Evolutionary conservation across 371 early-diverging fungal species (phyloP).

Genomic region (Saksenaea vasiformis): DNA sequence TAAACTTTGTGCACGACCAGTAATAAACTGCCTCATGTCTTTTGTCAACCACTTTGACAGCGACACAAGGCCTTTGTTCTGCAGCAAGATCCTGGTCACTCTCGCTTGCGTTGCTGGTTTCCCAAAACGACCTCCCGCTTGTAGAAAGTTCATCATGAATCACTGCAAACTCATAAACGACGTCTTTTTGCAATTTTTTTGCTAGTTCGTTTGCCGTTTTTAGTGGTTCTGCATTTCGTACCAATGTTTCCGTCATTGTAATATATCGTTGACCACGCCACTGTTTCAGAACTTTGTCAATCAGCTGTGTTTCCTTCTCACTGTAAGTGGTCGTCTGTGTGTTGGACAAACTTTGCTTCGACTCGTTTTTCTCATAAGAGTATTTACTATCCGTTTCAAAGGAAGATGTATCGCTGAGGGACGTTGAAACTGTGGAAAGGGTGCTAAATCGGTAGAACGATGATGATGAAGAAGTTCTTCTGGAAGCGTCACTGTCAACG

Average conservation of each 20-base stretch:
- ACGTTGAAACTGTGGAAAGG: constrained; percentile 2
- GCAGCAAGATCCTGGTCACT: constrained; percentile 29
- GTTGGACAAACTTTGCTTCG: constrained; percentile 29
- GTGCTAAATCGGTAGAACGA: constrained; percentile 9
- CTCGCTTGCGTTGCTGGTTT: constrained; percentile 41
- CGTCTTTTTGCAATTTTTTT: constrained; percentile 73
- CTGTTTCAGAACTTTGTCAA: constrained; percentile 29
- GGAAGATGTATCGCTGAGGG: constrained; percentile 8
- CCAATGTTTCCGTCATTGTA: constrained; percentile 65
- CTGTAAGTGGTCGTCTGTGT: constrained; percentile 10
- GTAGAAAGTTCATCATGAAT: constrained; percentile 53
- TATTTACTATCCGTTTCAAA: constrained; percentile 32
- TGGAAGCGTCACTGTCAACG: not conserved
- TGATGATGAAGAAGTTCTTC: constrained; percentile 4
- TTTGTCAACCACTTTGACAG: constrained; percentile 68
- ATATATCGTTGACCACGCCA: constrained; percentile 70
- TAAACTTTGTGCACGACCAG: constrained; percentile 72
- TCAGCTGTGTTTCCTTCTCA: constrained; percentile 27
- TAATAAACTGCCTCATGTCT: constrained; percentile 66
- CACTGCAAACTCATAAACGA: constrained; percentile 78
- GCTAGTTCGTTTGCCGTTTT: constrained; percentile 86
- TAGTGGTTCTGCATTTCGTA: constrained; percentile 64
- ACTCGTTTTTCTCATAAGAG: constrained; percentile 27
- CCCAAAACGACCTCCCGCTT: constrained; percentile 63
- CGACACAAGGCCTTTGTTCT: constrained; percentile 55